Percentiles rank a stretch among this genome's conserved stretches.
Conservation (phyloP, 2,329 filamentous ascomycete genomes). For the Aspergillus pseudotamarii region DNA sequence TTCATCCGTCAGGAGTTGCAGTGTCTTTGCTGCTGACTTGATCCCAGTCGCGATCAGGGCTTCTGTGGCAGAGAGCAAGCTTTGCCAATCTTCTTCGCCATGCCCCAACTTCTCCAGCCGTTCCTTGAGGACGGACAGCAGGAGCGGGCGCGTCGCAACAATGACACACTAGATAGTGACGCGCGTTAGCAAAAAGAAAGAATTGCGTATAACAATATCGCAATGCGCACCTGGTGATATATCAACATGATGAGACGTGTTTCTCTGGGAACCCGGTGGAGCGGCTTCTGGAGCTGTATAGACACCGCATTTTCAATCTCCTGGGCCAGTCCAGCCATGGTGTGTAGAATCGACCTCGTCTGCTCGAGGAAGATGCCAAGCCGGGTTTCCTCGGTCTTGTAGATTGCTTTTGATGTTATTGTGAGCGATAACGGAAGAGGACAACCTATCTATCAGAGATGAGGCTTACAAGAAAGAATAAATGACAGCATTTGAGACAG, state of each 20-base stretch:
- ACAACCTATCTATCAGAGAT: background rate
- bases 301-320: background rate
- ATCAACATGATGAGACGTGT: background rate
- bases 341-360: background rate
- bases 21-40: background rate
- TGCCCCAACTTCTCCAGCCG: background rate
- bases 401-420: background rate
- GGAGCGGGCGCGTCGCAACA: background rate
- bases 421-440: background rate
- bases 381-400: background rate
- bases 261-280: background rate
- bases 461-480: background rate
- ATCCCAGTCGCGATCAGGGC: background rate
- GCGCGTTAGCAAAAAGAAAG: background rate
- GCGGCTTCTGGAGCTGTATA: background rate
- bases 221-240: background rate
- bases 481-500: background rate
- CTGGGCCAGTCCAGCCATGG: background rate
- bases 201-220: too few relatives aligned
- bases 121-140: background rate
- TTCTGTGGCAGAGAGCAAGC: background rate
- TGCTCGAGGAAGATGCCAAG: background rate
- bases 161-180: background rate
- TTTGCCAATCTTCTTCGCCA: background rate
- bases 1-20: background rate